Evolutionary conservation across 1,139 yeast genomes (phyloP), one percentile per base, ranked within the genome.

Genomic region (Hemisphaericaspora subhashii): DNA sequence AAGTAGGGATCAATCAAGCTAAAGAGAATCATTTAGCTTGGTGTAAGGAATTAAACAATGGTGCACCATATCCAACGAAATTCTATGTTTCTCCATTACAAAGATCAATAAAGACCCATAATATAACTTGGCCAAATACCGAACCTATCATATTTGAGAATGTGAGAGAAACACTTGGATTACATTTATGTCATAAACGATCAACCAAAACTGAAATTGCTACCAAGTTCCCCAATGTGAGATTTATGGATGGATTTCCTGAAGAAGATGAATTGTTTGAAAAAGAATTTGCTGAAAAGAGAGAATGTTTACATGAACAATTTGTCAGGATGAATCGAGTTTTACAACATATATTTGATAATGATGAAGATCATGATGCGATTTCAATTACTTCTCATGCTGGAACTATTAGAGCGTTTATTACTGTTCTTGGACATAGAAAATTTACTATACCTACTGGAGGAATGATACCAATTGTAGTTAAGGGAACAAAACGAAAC

Each of bases 1-100:
- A 68, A 4, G 49, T 73, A 31, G 94, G 94, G 3, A 55, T 55
- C 15, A 39, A 54, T 35, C 72, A 71, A 60, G 68, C 83, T 25
- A 48, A 51, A 22, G 75, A 67, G 38, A 79, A 81, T 42, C 54
- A 63, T 25, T 44, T 44, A n/a, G 72, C 72, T 5, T 67, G 83
- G 69, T 48, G 57, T 26, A 53, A 58, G 10, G 77, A 81, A 49
- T 46, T 77, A 17, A 43, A 50, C 1, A 51, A 60, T 14, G 80
- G 80, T 0, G 77, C 79, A 9, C 79, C 83, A 0, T 44, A 74
- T 23, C 90, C 90, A 2, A 50, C 69, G 3, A 60, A 54, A 28
- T 79, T 77, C 46, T 83, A 75, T 57, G 72, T 74, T 23, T 81
- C 88, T 2, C 90, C 92, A 0, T 72, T 84, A 53, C 73, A 79